Evolutionary conservation across 441 rosid species (phyloP).

Genomic region (Bocquillonia castaneifolia): DNA sequence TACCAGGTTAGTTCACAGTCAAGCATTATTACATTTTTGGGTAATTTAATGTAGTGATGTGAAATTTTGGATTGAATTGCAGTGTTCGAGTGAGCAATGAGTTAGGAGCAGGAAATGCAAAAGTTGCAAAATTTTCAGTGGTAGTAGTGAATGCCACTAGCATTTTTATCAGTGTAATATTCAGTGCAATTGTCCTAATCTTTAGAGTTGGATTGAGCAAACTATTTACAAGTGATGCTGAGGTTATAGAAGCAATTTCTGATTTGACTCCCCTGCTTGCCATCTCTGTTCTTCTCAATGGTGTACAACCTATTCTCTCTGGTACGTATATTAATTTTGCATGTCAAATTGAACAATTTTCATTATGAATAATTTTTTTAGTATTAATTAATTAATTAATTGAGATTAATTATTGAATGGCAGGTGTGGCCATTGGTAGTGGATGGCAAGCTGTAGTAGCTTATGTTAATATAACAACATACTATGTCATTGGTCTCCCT

Average conservation of each 20-base stretch:
- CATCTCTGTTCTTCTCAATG: constrained; percentile 67
- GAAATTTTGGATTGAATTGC: constrained; percentile 6
- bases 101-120: constrained; percentile 76
- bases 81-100: constrained; percentile 77
- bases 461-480: constrained; percentile 60
- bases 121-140: constrained; percentile 63
- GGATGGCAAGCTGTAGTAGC: constrained; percentile 92
- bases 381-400: no score
- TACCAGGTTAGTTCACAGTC: constrained; percentile 65
- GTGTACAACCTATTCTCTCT: constrained; percentile 84
- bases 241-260: constrained; percentile 55
- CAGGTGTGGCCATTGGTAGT: constrained; percentile 87
- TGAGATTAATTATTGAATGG: neutral
- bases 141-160: constrained; percentile 60
- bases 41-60: neutral
- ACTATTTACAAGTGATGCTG: constrained; percentile 54
- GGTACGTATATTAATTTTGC: constrained; percentile 30
- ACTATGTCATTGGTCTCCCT: constrained; percentile 76
- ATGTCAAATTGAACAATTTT: no score
- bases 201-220: constrained; percentile 51
- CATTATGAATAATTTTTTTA: no score
- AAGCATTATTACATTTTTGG: no score
- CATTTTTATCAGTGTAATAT: constrained; percentile 45
- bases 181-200: constrained; percentile 38
- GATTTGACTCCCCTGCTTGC: constrained; percentile 66